These are phyloP conservation scores for Wickerhamiella bombiphila DNA, from an alignment of 805 yeast genomes.

Conservation along the genomic window DNA sequence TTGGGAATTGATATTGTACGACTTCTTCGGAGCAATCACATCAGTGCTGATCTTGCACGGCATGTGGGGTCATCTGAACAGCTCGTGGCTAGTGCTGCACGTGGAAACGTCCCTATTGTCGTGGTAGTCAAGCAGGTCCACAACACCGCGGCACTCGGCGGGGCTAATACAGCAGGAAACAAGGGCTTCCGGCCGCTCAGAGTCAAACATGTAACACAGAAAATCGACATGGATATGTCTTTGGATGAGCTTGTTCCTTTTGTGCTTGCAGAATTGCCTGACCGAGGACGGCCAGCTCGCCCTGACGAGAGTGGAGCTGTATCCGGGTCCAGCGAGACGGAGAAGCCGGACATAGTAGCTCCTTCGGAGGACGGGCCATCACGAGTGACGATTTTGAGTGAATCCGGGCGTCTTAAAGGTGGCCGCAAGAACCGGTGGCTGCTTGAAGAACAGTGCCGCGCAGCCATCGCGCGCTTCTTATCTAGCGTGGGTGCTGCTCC, in stretches of 20 bases:
- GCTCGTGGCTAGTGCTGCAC: constrained; percentile 42
- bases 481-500: constrained; percentile 51
- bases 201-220: constrained; percentile 44
- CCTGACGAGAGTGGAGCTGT: too few relatives aligned
- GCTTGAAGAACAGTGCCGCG: constrained; percentile 63
- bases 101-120: constrained; percentile 63
- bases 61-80: constrained; percentile 41
- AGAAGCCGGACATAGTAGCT: background rate
- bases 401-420: constrained; percentile 58
- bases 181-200: constrained; percentile 61
- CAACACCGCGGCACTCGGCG: constrained; percentile 18
- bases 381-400: constrained; percentile 46
- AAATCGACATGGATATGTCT: constrained; percentile 59
- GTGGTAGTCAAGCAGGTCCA: constrained; percentile 63
- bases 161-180: too few relatives aligned
- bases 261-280: constrained; percentile 23
- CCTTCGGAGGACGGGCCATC: constrained; percentile 1
- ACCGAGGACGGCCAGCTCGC: constrained; percentile 1
- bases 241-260: constrained; percentile 45
- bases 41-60: constrained; percentile 52
- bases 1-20: constrained; percentile 51
- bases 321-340: background rate
- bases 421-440: constrained; percentile 63
- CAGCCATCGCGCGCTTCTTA: constrained; percentile 41
- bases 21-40: constrained; percentile 59